Conservation (phyloP, 2,329 filamentous ascomycete genomes). For the Ramularia endophylla region DNA sequence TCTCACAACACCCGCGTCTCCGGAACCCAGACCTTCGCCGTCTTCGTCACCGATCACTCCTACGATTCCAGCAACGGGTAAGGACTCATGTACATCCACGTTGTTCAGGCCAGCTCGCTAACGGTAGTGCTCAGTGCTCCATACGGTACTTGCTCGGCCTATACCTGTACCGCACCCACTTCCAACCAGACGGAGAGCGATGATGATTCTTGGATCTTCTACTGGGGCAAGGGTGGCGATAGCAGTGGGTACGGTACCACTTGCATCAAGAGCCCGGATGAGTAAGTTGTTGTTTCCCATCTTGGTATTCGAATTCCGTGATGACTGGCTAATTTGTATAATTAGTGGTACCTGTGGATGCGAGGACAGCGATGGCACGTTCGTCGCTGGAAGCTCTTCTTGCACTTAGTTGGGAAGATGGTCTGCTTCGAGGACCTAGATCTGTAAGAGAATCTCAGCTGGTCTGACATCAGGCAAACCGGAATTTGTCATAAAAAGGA, state of each 20-base stretch:
- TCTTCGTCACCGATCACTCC: conserved; percentile 41
- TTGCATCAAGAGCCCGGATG: conserved; percentile 36
- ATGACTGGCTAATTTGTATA: too few species aligned
- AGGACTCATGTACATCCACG: neutral
- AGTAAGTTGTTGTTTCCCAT: too few species aligned
- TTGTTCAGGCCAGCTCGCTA: conserved; percentile 41
- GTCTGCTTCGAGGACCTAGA: too few species aligned
- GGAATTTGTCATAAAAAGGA: too few species aligned
- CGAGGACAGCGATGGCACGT: too few species aligned
- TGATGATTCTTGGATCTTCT: conserved; percentile 40
- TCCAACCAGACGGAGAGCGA: conserved; percentile 27
- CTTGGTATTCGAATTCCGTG: too few species aligned
- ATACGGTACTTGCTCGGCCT: conserved; percentile 44
- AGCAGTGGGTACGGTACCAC: conserved; percentile 28
- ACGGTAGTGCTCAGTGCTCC: conserved; percentile 39
- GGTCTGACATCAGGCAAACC: too few species aligned
- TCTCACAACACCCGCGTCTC: conserved; percentile 36
- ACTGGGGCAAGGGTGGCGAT: conserved; percentile 22
- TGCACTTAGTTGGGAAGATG: too few species aligned
- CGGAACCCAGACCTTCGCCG: conserved; percentile 34
- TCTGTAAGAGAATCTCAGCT: too few species aligned
- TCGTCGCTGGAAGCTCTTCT: too few species aligned
- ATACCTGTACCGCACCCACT: conserved; percentile 34
- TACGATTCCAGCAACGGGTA: conserved; percentile 38
- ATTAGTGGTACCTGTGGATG: too few species aligned